phyloP scores from a whole-genome alignment of 305 asterid species.

The Rubia tinctorum region DNA sequence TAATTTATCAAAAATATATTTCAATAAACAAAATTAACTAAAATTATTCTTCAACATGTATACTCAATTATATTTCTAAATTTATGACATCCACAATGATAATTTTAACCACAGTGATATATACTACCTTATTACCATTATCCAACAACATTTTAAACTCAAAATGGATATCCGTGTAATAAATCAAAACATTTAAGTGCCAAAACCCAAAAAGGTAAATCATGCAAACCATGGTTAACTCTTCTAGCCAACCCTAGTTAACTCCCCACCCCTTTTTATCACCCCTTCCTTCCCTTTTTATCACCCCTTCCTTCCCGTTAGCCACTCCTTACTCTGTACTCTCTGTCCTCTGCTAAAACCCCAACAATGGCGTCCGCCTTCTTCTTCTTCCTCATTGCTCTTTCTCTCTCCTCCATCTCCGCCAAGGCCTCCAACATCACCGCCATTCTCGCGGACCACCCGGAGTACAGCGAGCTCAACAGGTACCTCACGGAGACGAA shows the following conservation, averaged over 20 bases:
- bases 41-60: no score
- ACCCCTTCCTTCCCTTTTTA: neutral
- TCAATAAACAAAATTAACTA: no score
- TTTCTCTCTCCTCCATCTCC: slow-evolving; percentile 30
- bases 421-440: slow-evolving; percentile 71
- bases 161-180: neutral
- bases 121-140: no score
- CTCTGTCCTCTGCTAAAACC: neutral
- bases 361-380: slow-evolving; percentile 36
- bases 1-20: no score
- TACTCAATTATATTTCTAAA: no score
- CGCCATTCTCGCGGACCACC: slow-evolving; percentile 45
- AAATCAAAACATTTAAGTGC: neutral
- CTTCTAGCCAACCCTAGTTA: neutral
- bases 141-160: no score
- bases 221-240: neutral
- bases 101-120: no score
- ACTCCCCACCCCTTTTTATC: neutral
- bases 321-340: neutral
- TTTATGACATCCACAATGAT: no score
- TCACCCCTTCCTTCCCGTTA: neutral
- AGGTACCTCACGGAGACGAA: slow-evolving; percentile 57
- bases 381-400: slow-evolving; percentile 22
- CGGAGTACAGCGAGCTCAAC: slow-evolving; percentile 85
- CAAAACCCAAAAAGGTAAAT: neutral